Evolutionary conservation across 176 grass and related monocot genomes (phyloP).

Genomic region (Alloteropsis semialata): DNA sequence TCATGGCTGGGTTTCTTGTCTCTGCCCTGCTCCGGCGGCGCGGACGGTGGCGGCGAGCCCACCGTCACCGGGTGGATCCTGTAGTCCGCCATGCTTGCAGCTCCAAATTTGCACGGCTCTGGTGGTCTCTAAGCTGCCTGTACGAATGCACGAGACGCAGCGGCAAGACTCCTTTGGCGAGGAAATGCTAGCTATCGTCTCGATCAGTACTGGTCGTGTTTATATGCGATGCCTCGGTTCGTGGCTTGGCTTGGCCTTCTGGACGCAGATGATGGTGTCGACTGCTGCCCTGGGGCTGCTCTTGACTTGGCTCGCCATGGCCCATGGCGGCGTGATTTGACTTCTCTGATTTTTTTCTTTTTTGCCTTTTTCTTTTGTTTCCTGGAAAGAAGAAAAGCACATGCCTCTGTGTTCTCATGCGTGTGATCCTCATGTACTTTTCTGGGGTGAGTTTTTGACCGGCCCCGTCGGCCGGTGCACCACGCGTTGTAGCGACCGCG

Average conservation of each 20-base stretch:
- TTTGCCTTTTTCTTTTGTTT: neutral
- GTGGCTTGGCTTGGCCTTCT: constrained; percentile 13
- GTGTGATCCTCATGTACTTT: neutral
- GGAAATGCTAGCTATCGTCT: neutral
- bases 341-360: neutral
- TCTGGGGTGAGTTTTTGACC: neutral
- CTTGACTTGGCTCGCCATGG: constrained; percentile 30
- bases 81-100: constrained; percentile 41
- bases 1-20: neutral
- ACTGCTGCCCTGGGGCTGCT: no score
- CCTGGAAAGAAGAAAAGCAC: neutral
- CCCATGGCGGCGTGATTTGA: constrained; percentile 20
- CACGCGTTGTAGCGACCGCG: neutral
- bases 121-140: neutral
- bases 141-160: neutral
- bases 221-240: constrained; percentile 28
- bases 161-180: neutral
- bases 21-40: constrained; percentile 1
- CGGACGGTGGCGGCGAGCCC: constrained; percentile 24
- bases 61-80: constrained; percentile 59
- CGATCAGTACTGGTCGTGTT: neutral
- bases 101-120: neutral
- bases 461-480: neutral
- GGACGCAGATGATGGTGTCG: constrained; percentile 17
- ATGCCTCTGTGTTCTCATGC: constrained; percentile 15